Conservation (phyloP, 495 filamentous ascomycete genomes). For the Penicillium tannophilum region DNA sequence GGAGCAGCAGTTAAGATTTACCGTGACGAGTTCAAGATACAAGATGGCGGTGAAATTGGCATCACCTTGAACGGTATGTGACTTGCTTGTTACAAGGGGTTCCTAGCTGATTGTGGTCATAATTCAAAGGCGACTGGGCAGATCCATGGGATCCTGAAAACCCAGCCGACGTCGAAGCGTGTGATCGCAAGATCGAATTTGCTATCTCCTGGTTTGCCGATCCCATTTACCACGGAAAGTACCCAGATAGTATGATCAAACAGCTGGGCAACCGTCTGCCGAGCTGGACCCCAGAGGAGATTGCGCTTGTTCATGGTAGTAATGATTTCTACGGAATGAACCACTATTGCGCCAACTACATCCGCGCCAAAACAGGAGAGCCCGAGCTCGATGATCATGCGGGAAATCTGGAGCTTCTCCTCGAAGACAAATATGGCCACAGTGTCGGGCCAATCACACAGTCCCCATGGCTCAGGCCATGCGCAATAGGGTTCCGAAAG, state of each 20-base stretch:
- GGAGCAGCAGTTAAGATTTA: constrained; percentile 55
- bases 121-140: constrained; percentile 59
- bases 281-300: constrained; percentile 63
- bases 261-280: constrained; percentile 72
- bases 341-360: constrained; percentile 82
- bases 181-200: constrained; percentile 55
- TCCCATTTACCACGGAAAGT: constrained; percentile 74
- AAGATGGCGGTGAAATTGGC: constrained; percentile 52
- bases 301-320: constrained; percentile 67
- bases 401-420: constrained; percentile 69
- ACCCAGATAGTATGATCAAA: constrained; percentile 74
- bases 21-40: constrained; percentile 51
- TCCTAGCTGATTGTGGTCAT: not conserved
- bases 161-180: constrained; percentile 52
- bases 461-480: constrained; percentile 72
- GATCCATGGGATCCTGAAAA: constrained; percentile 56
- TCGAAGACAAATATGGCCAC: constrained; percentile 67
- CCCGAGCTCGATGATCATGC: constrained; percentile 65
- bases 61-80: constrained; percentile 56
- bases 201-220: constrained; percentile 66
- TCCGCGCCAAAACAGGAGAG: constrained; percentile 65
- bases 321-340: constrained; percentile 88
- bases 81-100: not conserved
- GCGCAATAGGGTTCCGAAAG: constrained; percentile 71
- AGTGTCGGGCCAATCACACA: constrained; percentile 75